These are phyloP conservation scores for Lolium perenne DNA, from an alignment of 176 grass and related monocot species.

Conservation along the genomic window DNA sequence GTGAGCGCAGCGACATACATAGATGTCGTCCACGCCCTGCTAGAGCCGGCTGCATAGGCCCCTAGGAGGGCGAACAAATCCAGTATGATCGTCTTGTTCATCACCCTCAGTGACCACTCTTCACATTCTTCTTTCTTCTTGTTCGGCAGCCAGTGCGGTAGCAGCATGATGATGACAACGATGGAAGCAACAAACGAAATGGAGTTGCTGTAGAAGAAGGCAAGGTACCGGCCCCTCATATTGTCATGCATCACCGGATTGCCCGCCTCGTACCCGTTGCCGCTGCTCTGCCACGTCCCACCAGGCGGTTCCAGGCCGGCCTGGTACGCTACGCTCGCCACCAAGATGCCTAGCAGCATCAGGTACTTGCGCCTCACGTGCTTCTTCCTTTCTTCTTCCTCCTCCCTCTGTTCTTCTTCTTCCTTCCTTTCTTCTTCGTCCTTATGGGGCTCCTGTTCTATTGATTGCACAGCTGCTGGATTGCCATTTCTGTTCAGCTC, in stretches of 20 bases:
- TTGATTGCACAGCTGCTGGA: not conserved
- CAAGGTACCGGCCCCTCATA: not conserved
- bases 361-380: not conserved
- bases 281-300: not conserved
- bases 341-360: slow-evolving; percentile 2
- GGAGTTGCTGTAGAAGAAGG: not conserved
- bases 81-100: not conserved
- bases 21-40: not conserved
- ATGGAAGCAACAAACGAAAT: not conserved
- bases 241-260: not conserved
- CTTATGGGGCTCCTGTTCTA: not conserved
- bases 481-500: not conserved
- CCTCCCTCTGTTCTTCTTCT: not conserved
- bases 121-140: slow-evolving; percentile 5
- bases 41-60: slow-evolving; percentile 4
- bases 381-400: not conserved
- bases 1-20: not conserved
- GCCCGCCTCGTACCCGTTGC: not conserved
- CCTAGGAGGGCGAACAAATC: not conserved
- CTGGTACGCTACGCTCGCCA: slow-evolving; percentile 8
- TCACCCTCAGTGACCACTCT: not conserved
- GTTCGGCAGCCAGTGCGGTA: not conserved
- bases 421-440: not conserved
- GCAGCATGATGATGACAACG: not conserved
- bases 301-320: not conserved